Base-by-base conservation (phyloP, 345 rosid genomes). In the Citrus inodora region DNA sequence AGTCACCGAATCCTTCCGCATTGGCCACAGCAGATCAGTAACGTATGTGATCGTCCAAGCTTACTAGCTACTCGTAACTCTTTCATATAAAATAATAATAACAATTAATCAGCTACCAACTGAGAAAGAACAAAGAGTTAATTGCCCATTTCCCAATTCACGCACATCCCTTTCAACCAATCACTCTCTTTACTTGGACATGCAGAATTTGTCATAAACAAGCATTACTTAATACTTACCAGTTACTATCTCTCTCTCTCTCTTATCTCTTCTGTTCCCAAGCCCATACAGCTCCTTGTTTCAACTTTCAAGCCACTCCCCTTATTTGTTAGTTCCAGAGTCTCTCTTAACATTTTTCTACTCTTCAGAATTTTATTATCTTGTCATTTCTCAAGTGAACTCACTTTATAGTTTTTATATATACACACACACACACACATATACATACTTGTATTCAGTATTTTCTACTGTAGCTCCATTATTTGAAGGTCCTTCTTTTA, bases 191-290 rank as follows among this genome's bases (percentile, higher is more conserved):
- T 62, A 75, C 82, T 76, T 85, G 82, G 58, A 7, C 58, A 53
- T 53, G 58, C 22, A 4, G 58, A 53, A 53, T 53, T 53, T 53
- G 58, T 53, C 58, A 53, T 53, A 53, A 53, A 17, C 58, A 53
- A 53, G 5, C 58, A 53, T 53, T 53, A 17, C 21, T 53, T 53
- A 71, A 53, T 75, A 79, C 76, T 69, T 80, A 73, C 64, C 66
- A 53, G 58, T 16, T 17, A 14, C 74, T 67, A 55, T 67, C 87
- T 74, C 86, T 85, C 85, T 82, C 88, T 83, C 87, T 83, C 82
- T 80, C 85, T 87, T 80, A 86, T 87, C 93, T 88, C 83, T 78
- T 86, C 92, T 82, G 86, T 88, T 89, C 87, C 94, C 91, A 85
- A 87, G 90, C 97, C 97, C 97, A 91, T 92, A 81, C 89, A 79